Conservation (phyloP, 2,329 filamentous ascomycete genomes). For the Fusarium sterilihyphosum region DNA sequence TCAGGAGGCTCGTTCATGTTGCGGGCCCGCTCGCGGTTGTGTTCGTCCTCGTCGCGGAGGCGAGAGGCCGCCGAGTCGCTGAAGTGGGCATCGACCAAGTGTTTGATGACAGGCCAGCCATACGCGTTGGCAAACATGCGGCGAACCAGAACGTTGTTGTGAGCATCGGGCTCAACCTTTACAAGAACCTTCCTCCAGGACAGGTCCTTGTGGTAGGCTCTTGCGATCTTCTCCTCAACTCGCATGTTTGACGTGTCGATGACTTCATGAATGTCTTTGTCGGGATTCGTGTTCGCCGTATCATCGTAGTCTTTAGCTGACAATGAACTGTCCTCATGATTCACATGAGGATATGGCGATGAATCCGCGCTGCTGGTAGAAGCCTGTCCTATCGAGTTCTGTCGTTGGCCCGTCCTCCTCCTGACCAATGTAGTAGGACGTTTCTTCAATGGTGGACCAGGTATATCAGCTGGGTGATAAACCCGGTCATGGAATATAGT, state of each 20-base stretch:
- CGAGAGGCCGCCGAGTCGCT: conserved; percentile 72
- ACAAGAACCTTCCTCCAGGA: conserved; percentile 98
- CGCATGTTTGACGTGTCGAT: conserved; percentile 77
- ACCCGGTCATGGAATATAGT: conserved; percentile 98
- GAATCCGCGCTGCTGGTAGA: conserved; percentile 46
- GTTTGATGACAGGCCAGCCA: conserved; percentile 96
- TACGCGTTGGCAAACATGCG: conserved; percentile 98
- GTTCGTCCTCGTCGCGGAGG: conserved; percentile 74
- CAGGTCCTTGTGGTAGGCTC: conserved; percentile 90
- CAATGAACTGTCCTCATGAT: conserved; percentile 55
- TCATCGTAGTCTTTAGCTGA: conserved; percentile 65
- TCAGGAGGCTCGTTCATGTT: conserved; percentile 65
- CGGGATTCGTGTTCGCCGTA: conserved; percentile 56
- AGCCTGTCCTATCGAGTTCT: conserved; percentile 36
- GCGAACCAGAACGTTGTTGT: conserved; percentile 98
- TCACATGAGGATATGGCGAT: conserved; percentile 48
- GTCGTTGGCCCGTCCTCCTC: conserved; percentile 44
- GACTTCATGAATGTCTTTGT: conserved; percentile 51
- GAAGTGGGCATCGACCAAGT: conserved; percentile 95
- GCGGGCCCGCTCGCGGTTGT: conserved; percentile 75
- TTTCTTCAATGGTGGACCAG: conserved; percentile 76
- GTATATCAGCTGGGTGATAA: conserved; percentile 94
- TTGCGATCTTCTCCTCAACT: conserved; percentile 97
- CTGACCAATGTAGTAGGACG: conserved; percentile 52
- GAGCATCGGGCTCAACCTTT: conserved; percentile 92